Evolutionary conservation across 768 basidiomycete species (phyloP).

Genomic region (Suillus hirtellus): DNA sequence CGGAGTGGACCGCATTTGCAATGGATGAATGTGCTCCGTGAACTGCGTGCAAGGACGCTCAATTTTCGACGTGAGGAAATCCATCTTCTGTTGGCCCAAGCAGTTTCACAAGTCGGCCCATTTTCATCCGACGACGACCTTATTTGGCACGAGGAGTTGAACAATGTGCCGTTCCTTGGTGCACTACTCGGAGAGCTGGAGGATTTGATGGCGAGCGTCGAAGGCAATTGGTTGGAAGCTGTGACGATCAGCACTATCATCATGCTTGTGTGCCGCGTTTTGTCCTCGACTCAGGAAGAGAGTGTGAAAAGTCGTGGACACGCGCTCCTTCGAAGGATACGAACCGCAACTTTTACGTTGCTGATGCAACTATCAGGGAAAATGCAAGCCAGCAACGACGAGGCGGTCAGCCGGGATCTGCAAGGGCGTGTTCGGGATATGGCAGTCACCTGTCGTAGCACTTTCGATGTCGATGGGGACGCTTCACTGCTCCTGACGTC

Average conservation of each 20-base stretch:
- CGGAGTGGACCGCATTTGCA: slow-evolving; percentile 47
- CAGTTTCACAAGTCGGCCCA: slow-evolving; percentile 44
- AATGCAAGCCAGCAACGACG: slow-evolving; percentile 16
- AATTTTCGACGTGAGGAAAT: slow-evolving; percentile 42
- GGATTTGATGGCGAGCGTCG: slow-evolving; percentile 35
- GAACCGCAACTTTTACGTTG: slow-evolving; percentile 38
- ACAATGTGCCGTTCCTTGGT: slow-evolving; percentile 32
- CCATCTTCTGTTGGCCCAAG: slow-evolving; percentile 43
- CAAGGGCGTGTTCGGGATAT: slow-evolving; percentile 34
- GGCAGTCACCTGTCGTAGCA: slow-evolving; percentile 40
- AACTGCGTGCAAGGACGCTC: slow-evolving; percentile 40
- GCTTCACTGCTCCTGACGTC: slow-evolving; percentile 20
- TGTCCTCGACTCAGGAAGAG: slow-evolving; percentile 25
- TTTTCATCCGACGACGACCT: slow-evolving; percentile 15
- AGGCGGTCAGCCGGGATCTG: slow-evolving; percentile 15
- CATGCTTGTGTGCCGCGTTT: slow-evolving; percentile 37
- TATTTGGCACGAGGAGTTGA: slow-evolving; percentile 44
- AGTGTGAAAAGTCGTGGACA: slow-evolving; percentile 21
- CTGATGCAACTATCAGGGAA: slow-evolving; percentile 33
- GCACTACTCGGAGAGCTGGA: slow-evolving; percentile 39
- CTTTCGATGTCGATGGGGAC: slow-evolving; percentile 27
- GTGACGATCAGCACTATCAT: slow-evolving; percentile 35
- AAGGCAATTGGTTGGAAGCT: slow-evolving; percentile 43
- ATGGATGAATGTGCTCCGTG: slow-evolving; percentile 53
- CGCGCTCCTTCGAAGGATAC: slow-evolving; percentile 32